phyloP scores from a whole-genome alignment of 345 rosid genomes.

The thale cress (Arabidopsis thaliana) region TAIR10.1 NC_003074.8:209001-209500 shows the following conservation, averaged over 20 bases:
- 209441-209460: conserved; percentile 93
- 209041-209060: background rate
- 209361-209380: conserved; percentile 87
- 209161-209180: conserved; percentile 69
- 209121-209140: conserved; percentile 88
- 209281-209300: background rate
- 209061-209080: background rate
- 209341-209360: conserved; percentile 48
- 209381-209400: conserved; percentile 91
- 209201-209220: conserved; percentile 73
- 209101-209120: conserved; percentile 77
- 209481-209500: conserved; percentile 19
- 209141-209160: conserved; percentile 55
- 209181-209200: conserved; percentile 82
- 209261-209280: background rate
- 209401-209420: conserved; percentile 85
- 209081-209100: conserved; percentile 47
- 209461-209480: conserved; percentile 94
- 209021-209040: background rate
- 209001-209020: background rate
- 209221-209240: conserved; percentile 50
- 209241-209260: background rate
- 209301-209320: background rate
- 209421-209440: conserved; percentile 77
- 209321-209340: background rate